Base-by-base conservation (phyloP, 2,329 filamentous ascomycete species). In the Beauveria sp. region DNA sequence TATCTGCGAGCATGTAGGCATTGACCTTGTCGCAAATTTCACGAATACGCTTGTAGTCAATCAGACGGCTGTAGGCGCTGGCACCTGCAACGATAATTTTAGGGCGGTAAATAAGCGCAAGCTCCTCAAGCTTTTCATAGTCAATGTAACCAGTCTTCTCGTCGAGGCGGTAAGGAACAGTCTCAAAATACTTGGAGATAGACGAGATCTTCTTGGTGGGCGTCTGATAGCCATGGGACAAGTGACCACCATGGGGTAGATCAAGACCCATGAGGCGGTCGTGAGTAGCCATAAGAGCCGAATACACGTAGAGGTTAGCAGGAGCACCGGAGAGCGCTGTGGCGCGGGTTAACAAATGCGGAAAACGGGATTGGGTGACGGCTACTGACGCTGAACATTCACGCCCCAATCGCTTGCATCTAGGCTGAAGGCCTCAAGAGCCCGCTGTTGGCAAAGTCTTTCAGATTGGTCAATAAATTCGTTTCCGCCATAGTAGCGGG, bases 161-260 rank as follows among this genome's bases (percentile, higher is more conserved):
- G 78, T 97, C 86, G 60, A 98, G 84, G 63, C 91, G 88, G 81
- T 99, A 99, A 5, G 95, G 95, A 65, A 99, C 80, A 42, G 95
- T 99, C 80, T 99, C 95, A 74, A 99, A 99, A 80, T 99, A 99
- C 74, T 96, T 98, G 62, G 93, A 98, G 67, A 99, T 88, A 70
- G 93, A 92, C n/a, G 93, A 98, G 74, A 99, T 98, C 84, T 93
- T 93, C 76, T 88, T 91, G 59, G 88, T 88, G 3, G 95, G 91
- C 22, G 91, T 98, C 78, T 99, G 95, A 78, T 99, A 99, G 65
- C 95, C 95, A 77, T 99, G 95, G 52, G 90, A 96, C 70, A 99
- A 80, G 76, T 99, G 95, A 64, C 95, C 95, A 66, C 95, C 95
- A 74, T 99, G 95, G 51, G 95, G 95, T 16, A 99, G 85, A 73